Base-by-base conservation (phyloP, 768 basidiomycete genomes). In the Trametes villosa region DNA sequence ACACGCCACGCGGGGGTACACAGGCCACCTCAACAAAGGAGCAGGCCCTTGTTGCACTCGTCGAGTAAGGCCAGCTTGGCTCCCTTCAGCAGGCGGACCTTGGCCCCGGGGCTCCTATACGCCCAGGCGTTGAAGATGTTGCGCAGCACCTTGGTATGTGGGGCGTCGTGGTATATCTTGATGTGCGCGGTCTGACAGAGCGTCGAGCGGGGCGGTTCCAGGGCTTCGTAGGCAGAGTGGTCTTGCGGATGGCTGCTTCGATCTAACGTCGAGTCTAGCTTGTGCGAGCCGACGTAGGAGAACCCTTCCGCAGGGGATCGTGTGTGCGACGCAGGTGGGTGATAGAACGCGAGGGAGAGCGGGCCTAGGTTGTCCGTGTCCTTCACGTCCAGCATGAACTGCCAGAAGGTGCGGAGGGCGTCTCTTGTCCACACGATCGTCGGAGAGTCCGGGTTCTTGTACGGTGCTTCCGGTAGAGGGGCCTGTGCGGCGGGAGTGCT, bases 91-190 rank as follows among this genome's bases (percentile, higher is more conserved):
- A 63, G 9, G 4, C 57, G 36, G n/a, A 65, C 44, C 44, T 59
- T 60, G n/a, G 0, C 2, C 2, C 27, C 57, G n/a, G 5, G 44
- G 12, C 12, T 24, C 49, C 52, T 31, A 40, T 65, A 65, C 7
- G 53, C 34, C 67, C 67, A 67, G 1, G 53, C 52, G 13, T 50
- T 26, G 1, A 67, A 31, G 15, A 64, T 33, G 12, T 47, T 63
- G 6, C 64, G 50, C 13, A 67, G 30, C 11, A 26, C 36, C 30
- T 46, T 45, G 5, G 64, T 56, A 38, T 67, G 59, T 9, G 24
- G 40, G 4, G 50, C 53, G 36, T 65, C 64, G 34, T 67, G 67
- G 48, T 63, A 65, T 2, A 67, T 24, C 53, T 61, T 62, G 53
- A 67, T 54, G 41, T 67, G 47, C 44, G 55, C 67, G 34, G 41